These are phyloP conservation scores for Nitzschia sp. DNA, from an alignment of 108 stramenopile species.

Conservation along the genomic window DNA sequence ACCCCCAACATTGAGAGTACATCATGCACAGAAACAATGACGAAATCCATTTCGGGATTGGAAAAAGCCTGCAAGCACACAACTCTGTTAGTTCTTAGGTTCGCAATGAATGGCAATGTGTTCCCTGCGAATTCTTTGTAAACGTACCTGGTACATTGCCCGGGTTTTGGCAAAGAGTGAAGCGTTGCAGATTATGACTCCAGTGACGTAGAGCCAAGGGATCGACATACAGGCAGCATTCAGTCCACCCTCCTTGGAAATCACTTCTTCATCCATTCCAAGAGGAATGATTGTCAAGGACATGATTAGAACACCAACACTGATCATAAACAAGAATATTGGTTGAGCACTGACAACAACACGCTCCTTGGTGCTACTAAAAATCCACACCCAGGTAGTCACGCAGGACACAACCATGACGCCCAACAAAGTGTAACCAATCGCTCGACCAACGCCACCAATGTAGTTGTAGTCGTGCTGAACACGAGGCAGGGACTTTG, in stretches of 20 bases:
- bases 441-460: not conserved
- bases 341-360: slow-evolving; percentile 44
- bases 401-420: slow-evolving; percentile 13
- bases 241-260: not conserved
- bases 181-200: slow-evolving; percentile 11
- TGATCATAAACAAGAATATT: slow-evolving; percentile 42
- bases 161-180: slow-evolving; percentile 53
- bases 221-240: not conserved
- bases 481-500: not conserved
- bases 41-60: not conserved
- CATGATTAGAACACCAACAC: slow-evolving; percentile 49
- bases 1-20: slow-evolving; percentile 36
- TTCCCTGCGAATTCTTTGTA: slow-evolving; percentile 3
- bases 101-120: not conserved
- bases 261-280: slow-evolving; percentile 23
- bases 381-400: slow-evolving; percentile 28
- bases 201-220: slow-evolving; percentile 10
- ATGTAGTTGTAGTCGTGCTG: slow-evolving; percentile 19
- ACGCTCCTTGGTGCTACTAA: not conserved
- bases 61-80: not conserved
- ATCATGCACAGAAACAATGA: slow-evolving; percentile 27
- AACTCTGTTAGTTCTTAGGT: too few relatives aligned
- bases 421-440: slow-evolving; percentile 13
- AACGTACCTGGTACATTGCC: slow-evolving; percentile 29
- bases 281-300: slow-evolving; percentile 26